Evolutionary conservation across 768 basidiomycete genomes (phyloP), one percentile per base, ranked within the genome.

Genomic region (Termitomyces heimii): DNA sequence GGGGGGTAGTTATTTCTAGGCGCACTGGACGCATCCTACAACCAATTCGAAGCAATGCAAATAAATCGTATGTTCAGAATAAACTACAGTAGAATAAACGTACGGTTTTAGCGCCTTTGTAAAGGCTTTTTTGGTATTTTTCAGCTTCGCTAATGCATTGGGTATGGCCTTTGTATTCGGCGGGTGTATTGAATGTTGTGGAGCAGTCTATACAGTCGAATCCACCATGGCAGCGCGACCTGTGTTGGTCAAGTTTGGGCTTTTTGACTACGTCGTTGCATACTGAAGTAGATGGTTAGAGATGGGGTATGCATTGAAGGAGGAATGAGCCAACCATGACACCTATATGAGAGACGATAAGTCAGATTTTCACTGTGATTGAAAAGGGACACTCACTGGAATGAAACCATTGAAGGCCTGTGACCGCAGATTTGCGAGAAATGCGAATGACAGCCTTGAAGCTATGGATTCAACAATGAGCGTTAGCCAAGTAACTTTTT

Each of bases 251-350:
- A 1, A 97, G 80, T 70, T 94, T 94, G 13, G 94, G 94, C 66
- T 97, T 97, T 71, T 93, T 97, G 29, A 96, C 85, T 10, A 92
- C 86, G 63, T 97, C 94, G 52, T 80, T 75, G 69, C 94, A 97
- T 35, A 69, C 92, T 91, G 58, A 39, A 54, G 46, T 28, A 35
- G 46, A 54, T 12, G 31, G 44, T 62, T 54, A 16, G 47, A 43
- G 35, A 58, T 35, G n/a, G n/a, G n/a, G 22, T 39, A 40, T n/a
- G n/a, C 2, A 10, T 35, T 9, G 14, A 28, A 39, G 29, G 45
- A 31, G 9, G 42, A 14, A 40, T 20, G 18, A n/a, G 66, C 82
- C 72, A 51, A 86, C 86, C 79, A 70, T 89, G 87, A 70, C 89
- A 92, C 73, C 89, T 92, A 59, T 4, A 56, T 43, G n/a, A 26